Evolutionary conservation across 2,329 filamentous ascomycete species (phyloP), one percentile per base, ranked within the genome.

Genomic region (Alternaria gaisen): DNA sequence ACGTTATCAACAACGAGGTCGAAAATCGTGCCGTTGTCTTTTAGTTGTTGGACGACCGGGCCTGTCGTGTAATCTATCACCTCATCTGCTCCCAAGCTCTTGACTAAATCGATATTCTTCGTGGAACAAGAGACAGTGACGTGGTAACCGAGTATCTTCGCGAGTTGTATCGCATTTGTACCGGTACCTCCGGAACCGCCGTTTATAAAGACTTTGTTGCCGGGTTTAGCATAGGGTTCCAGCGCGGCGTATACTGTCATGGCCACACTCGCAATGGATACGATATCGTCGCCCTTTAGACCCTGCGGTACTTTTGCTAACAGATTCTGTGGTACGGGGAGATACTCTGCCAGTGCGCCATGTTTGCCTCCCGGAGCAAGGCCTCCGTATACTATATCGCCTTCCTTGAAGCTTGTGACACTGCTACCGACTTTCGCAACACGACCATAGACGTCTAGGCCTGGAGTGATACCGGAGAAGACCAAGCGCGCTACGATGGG

Each of bases 111-210:
- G 0, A 82, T 79, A 71, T 90, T 90, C 7, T 71, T 71, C 0
- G 78, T 80, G 5, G 87, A 89, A 68, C 87, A 90, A 3, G 82
- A 83, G 6, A 80, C 79, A 2, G 83, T 85, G 28, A 90, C 87
- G 58, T 83, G 76, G 66, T 83, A 86, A 0, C 86, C 87, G 3
- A 85, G 67, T 0, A 78, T 77, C 70, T 88, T 88, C 4, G 87
- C 87, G 51, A 90, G 82, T 70, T 90, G 88, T 56, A 90, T 85
- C 0, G 80, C 84, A 54, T 83, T 87, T 0, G 82, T 81, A 1
- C 88, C 88, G 3, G 80, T 82, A 0, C 87, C 88, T 22, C 88
- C 88, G 9, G 82, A 85, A 0, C 86, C 87, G 20, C 86, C 87
- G 66, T 89, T 89, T 70, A 90, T 83, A 67, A 89, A 85, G 11